phyloP scores from a whole-genome alignment of 1,139 yeast species.

The Sugiyamaella sp. region DNA sequence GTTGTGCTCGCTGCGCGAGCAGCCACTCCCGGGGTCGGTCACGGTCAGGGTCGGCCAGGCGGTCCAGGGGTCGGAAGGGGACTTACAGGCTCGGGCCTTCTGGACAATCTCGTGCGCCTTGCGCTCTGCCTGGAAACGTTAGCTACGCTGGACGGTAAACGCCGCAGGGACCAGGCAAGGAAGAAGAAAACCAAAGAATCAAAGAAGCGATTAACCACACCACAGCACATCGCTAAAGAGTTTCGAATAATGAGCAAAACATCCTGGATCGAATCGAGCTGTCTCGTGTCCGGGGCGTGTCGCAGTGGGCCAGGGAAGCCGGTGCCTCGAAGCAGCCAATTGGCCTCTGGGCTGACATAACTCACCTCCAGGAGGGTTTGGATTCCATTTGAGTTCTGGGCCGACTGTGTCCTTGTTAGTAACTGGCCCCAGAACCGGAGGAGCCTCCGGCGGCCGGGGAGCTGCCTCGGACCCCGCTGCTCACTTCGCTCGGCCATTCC shows the following conservation, averaged over 20 bases:
- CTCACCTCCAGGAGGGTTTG: constrained; percentile 47
- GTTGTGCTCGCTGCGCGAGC: not conserved
- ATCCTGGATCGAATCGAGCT: too few relatives aligned
- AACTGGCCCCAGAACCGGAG: not conserved
- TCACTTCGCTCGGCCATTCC: too few relatives aligned
- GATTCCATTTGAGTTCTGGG: constrained; percentile 49
- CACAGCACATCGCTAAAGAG: too few relatives aligned
- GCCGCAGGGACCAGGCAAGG: too few relatives aligned
- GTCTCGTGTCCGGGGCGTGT: too few relatives aligned
- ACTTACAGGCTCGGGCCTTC: constrained; percentile 76
- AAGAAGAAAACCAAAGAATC: too few relatives aligned
- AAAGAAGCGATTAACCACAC: too few relatives aligned
- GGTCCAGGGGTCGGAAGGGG: not conserved
- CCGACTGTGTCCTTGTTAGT: constrained; percentile 39
- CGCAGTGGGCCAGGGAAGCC: not conserved
- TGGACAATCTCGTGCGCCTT: constrained; percentile 95
- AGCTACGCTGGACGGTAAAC: constrained; percentile 2
- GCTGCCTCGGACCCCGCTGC: too few relatives aligned
- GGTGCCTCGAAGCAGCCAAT: not conserved
- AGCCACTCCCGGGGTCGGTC: not conserved
- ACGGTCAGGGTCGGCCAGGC: not conserved
- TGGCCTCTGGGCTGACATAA: not conserved
- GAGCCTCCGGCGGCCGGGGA: too few relatives aligned
- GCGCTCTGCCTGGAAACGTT: constrained; percentile 67
- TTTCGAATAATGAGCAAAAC: too few relatives aligned